Evolutionary conservation across 31 red algal species (phyloP).

Genomic region (Pterothamnion heteromorphum): DNA sequence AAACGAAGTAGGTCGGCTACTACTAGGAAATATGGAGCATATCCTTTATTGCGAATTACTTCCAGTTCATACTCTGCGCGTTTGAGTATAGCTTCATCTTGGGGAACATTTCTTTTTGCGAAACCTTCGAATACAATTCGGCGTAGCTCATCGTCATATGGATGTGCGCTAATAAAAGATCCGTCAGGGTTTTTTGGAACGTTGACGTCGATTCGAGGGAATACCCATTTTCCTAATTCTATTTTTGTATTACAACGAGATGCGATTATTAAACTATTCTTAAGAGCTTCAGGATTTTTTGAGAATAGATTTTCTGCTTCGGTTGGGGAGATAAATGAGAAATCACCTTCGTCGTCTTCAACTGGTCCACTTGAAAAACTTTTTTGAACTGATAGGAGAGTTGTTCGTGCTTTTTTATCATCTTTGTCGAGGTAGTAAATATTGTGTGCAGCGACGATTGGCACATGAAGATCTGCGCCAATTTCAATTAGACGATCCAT

Average conservation of each 20-base stretch:
- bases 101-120: too few species aligned
- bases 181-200: background rate
- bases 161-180: background rate
- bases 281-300: background rate
- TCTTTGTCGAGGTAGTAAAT: background rate
- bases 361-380: background rate
- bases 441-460: background rate
- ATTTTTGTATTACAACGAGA: background rate
- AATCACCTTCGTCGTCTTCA: background rate
- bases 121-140: too few species aligned
- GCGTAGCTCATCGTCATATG: background rate
- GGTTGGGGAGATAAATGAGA: background rate
- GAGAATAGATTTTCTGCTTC: background rate
- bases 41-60: constrained; percentile 73
- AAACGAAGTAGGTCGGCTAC: constrained; percentile 74
- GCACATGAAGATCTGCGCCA: too few species aligned
- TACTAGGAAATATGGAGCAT: constrained; percentile 79
- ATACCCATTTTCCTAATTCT: background rate
- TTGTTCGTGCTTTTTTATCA: background rate
- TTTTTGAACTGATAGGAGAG: background rate
- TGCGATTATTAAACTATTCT: background rate
- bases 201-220: background rate
- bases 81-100: constrained; percentile 53
- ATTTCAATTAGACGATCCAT: too few species aligned
- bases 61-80: constrained; percentile 67